Conservation (phyloP, 306 rosid genomes). For the Nissolia schottii region DNA sequence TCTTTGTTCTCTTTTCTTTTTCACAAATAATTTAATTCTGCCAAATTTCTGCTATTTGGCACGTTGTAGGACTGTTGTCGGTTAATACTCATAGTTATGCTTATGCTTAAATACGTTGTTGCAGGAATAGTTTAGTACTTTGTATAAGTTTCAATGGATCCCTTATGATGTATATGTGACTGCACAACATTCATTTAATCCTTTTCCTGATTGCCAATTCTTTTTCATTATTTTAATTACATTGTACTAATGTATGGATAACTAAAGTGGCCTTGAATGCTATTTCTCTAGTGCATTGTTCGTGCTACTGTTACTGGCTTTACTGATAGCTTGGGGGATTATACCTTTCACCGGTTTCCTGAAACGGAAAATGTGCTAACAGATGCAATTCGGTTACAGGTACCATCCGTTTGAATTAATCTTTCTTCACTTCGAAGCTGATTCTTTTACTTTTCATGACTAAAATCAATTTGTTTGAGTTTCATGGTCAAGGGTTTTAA, state of each 20-base stretch:
- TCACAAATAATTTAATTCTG: background rate
- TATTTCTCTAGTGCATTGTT: slow-evolving; percentile 68
- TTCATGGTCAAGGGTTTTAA: background rate
- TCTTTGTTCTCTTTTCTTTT: background rate
- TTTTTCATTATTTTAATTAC: slow-evolving; percentile 18
- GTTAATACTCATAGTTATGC: background rate
- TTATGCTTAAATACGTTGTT: slow-evolving; percentile 1
- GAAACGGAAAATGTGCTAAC: slow-evolving; percentile 48
- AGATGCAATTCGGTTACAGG: slow-evolving; percentile 86
- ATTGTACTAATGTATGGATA: slow-evolving; percentile 19
- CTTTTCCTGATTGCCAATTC: background rate
- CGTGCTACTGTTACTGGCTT: slow-evolving; percentile 67
- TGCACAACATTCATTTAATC: background rate
- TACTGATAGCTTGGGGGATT: slow-evolving; percentile 32
- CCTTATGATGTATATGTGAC: background rate
- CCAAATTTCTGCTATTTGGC: background rate
- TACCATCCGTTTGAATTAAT: slow-evolving; percentile 25
- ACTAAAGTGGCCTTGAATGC: slow-evolving; percentile 20
- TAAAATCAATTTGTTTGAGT: slow-evolving; percentile 2
- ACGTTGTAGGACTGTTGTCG: background rate
- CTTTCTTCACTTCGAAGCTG: background rate
- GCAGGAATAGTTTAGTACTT: background rate
- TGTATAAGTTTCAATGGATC: background rate
- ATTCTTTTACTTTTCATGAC: background rate
- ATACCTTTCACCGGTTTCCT: slow-evolving; percentile 34